Evolutionary conservation across 129 eudicot species (phyloP).

Genomic region (Flaveria linearis): DNA sequence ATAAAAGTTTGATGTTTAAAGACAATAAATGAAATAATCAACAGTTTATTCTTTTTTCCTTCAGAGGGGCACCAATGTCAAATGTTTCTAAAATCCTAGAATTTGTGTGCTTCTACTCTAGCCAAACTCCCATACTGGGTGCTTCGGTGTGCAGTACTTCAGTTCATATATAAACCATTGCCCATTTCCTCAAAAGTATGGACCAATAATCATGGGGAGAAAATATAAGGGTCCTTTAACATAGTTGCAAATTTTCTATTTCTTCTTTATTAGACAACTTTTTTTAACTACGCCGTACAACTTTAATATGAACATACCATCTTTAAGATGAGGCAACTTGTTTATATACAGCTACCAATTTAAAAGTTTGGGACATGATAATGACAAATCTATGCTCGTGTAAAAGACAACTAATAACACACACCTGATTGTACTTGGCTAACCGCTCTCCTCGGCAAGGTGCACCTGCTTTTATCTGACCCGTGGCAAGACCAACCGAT

Average conservation of each 20-base stretch:
- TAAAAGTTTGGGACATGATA: not conserved
- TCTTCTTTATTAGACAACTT: too few relatives aligned
- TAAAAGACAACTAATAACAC: not conserved
- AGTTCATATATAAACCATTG: not conserved
- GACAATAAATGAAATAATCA: not conserved
- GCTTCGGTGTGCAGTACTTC: too few relatives aligned
- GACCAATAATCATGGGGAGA: too few relatives aligned
- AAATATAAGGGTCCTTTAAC: too few relatives aligned
- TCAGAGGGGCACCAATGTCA: not conserved
- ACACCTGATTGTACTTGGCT: slow-evolving; percentile 94
- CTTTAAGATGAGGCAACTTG: not conserved
- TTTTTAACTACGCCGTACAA: too few relatives aligned
- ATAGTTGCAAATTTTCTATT: too few relatives aligned
- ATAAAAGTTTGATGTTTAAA: slow-evolving; percentile 4
- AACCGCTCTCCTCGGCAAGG: slow-evolving; percentile 98
- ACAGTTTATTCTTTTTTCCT: not conserved
- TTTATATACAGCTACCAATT: not conserved
- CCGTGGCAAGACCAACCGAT: slow-evolving; percentile 85
- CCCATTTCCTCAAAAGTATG: too few relatives aligned
- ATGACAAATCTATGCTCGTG: not conserved
- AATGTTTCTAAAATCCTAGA: not conserved
- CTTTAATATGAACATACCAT: too few relatives aligned
- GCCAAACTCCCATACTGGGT: not conserved
- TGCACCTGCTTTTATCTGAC: slow-evolving; percentile 96
- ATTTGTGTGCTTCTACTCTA: not conserved